Evolutionary conservation across 2,329 filamentous ascomycete species (phyloP), one percentile per base, ranked within the genome.

Genomic region (Chrysoporthe deuterocubensis): DNA sequence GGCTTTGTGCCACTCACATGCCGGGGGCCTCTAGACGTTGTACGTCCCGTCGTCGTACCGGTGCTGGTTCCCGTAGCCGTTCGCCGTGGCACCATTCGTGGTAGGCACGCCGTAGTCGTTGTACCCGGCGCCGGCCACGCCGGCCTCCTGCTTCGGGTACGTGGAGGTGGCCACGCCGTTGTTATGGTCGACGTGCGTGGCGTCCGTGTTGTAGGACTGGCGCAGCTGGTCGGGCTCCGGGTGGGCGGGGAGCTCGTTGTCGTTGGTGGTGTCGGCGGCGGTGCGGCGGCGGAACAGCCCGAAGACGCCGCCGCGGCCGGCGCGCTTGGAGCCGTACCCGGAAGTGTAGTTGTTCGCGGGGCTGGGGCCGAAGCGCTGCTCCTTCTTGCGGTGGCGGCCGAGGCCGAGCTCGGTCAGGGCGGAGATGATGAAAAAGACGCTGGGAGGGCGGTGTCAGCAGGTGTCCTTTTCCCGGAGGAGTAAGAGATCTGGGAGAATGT

Each of bases 341-440:
- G 78, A 77, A 11, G 78, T 80, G 73, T 80, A 79, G 74, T 78
- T 76, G 74, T 81, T 82, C 62, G 74, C 77, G 3, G 81, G 79
- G 62, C 76, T 76, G 14, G 80, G 79, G 60, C 80, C 81, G 71
- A 80, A 79, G 44, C 77, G 75, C 69, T 75, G 70, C 72, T 82
- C 80, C 75, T 80, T 81, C 64, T 72, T 72, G 71, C 73, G 76
- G 70, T 75, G 72, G 67, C 75, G 75, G 65, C 70, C 70, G 8
- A 78, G 73, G n/a, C 67, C 62, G 26, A 76, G 50, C 69, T 76
- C 76, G 37, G 70, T 69, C 48, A 72, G 37, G 43, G 71, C 68
- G 11, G 77, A 72, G 62, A 75, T 32, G 59, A 75, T 34, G 64
- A 76, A 74, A 64, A 77, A 81, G 72, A 80, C 72, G 67, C 73